These are phyloP conservation scores for Ceratocystis huliohia DNA, from an alignment of 2,329 filamentous ascomycete species.

Conservation along the genomic window DNA sequence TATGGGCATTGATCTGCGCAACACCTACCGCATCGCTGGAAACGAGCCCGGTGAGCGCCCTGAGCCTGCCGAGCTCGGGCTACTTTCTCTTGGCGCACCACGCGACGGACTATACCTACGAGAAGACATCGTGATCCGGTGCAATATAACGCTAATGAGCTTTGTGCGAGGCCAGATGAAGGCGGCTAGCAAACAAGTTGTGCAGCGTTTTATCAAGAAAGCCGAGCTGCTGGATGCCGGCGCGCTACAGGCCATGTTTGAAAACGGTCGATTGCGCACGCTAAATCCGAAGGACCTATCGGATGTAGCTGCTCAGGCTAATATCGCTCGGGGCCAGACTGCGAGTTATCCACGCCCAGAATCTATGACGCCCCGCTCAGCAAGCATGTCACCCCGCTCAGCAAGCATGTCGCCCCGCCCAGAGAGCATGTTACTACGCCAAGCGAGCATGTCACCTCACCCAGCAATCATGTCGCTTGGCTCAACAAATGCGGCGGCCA, in stretches of 20 bases:
- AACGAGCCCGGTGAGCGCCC: constrained; percentile 56
- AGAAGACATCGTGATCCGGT: constrained; percentile 58
- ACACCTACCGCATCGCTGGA: constrained; percentile 54
- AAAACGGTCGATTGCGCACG: constrained; percentile 50
- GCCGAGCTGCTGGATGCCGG: constrained; percentile 56
- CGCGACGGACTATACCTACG: constrained; percentile 53
- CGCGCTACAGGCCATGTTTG: constrained; percentile 53
- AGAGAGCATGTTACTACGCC: too few relatives aligned
- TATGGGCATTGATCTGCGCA: constrained; percentile 52
- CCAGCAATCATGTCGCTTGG: not conserved
- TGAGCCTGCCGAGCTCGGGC: constrained; percentile 49
- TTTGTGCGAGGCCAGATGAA: constrained; percentile 57
- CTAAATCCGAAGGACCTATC: constrained; percentile 41
- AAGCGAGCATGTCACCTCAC: constrained; percentile 1
- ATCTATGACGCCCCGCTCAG: not conserved
- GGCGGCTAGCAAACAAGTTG: constrained; percentile 54
- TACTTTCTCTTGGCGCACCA: constrained; percentile 45
- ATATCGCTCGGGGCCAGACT: constrained; percentile 11
- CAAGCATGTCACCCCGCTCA: constrained; percentile 1
- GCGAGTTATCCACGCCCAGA: not conserved
- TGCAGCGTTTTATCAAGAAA: constrained; percentile 56
- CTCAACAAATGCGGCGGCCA: too few relatives aligned
- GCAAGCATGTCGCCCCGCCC: not conserved
- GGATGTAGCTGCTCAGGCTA: constrained; percentile 22
- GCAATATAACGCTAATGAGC: constrained; percentile 50